Evolutionary conservation across 371 early-diverging fungal genomes (phyloP).

Genomic region (Mucor lusitanicus): DNA sequence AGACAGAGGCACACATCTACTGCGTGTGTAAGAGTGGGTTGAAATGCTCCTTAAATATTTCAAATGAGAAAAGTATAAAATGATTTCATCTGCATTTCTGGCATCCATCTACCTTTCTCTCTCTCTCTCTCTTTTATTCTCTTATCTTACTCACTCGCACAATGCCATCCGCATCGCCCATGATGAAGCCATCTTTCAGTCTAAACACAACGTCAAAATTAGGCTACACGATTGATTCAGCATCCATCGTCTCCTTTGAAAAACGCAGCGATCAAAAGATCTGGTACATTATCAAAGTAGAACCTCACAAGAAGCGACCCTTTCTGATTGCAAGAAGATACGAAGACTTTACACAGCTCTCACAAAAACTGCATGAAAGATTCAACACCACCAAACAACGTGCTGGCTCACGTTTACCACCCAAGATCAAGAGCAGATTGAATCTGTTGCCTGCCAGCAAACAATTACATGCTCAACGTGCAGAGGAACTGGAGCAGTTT

Average conservation of each 20-base stretch:
- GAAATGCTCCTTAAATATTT: slow-evolving; percentile 12
- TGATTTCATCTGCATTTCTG: not conserved
- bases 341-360: slow-evolving; percentile 30
- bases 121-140: too few relatives aligned
- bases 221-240: slow-evolving; percentile 7
- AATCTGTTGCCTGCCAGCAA: slow-evolving; percentile 9
- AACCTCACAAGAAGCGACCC: slow-evolving; percentile 1
- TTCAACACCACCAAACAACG: slow-evolving; percentile 9
- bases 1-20: not conserved
- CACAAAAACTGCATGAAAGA: slow-evolving; percentile 24
- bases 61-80: not conserved
- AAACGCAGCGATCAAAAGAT: slow-evolving; percentile 27
- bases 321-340: slow-evolving; percentile 21
- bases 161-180: slow-evolving; percentile 11
- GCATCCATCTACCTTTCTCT: not conserved
- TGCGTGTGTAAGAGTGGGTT: not conserved
- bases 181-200: slow-evolving; percentile 7
- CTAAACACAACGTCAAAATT: not conserved
- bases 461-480: slow-evolving; percentile 17
- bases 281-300: slow-evolving; percentile 20
- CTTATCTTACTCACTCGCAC: too few relatives aligned
- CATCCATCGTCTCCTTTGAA: slow-evolving; percentile 23
- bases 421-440: slow-evolving; percentile 20
- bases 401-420: slow-evolving; percentile 9
- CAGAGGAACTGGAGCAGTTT: slow-evolving; percentile 27